phyloP scores from a whole-genome alignment of 305 asterid genomes.

The Fraxinus albicans region DNA sequence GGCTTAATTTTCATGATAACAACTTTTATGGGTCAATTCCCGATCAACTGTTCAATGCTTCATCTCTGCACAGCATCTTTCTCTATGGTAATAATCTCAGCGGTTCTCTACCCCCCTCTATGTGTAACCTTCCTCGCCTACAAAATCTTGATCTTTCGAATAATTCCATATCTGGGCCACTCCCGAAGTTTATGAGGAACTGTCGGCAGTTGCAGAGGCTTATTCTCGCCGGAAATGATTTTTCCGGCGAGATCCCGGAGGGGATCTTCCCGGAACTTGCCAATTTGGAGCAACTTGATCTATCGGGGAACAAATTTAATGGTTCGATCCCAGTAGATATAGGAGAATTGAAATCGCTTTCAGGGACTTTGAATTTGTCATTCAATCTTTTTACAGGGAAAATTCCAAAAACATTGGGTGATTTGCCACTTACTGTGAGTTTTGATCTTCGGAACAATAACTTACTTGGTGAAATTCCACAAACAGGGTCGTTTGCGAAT shows the following conservation, averaged over 20 bases:
- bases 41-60: slow-evolving; percentile 82
- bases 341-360: slow-evolving; percentile 76
- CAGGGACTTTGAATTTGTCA: slow-evolving; percentile 74
- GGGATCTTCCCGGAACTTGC: slow-evolving; percentile 87
- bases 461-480: slow-evolving; percentile 86
- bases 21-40: slow-evolving; percentile 78
- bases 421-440: slow-evolving; percentile 76
- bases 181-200: slow-evolving; percentile 62
- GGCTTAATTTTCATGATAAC: slow-evolving; percentile 83
- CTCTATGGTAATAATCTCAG: slow-evolving; percentile 80
- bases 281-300: slow-evolving; percentile 77
- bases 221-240: slow-evolving; percentile 56
- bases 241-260: slow-evolving; percentile 66
- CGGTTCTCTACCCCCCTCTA: slow-evolving; percentile 70
- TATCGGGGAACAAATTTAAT: slow-evolving; percentile 55
- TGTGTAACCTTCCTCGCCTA: slow-evolving; percentile 71
- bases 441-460: slow-evolving; percentile 80
- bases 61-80: slow-evolving; percentile 83
- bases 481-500: slow-evolving; percentile 78
- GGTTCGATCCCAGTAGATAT: slow-evolving; percentile 81
- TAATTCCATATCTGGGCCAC: slow-evolving; percentile 67
- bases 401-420: slow-evolving; percentile 76
- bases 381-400: slow-evolving; percentile 65
- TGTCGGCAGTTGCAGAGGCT: slow-evolving; percentile 84
- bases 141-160: slow-evolving; percentile 78